phyloP scores from a whole-genome alignment of 495 filamentous ascomycete species.

The Xylaria curta region DNA sequence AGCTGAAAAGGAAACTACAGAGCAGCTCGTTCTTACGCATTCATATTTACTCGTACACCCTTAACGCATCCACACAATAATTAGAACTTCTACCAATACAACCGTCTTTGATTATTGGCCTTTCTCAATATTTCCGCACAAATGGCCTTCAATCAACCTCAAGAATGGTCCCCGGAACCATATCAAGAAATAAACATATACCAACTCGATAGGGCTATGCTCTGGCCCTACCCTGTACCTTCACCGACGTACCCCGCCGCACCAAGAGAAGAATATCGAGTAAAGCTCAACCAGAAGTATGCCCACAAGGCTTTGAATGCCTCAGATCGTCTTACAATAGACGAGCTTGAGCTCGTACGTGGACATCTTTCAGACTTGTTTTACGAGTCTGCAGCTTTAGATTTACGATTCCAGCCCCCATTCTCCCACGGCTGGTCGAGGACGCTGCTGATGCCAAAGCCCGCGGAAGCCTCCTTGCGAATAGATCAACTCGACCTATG shows the following conservation, averaged over 20 bases:
- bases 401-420: constrained; percentile 22
- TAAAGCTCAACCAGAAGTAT: constrained; percentile 33
- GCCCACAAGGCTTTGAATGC: constrained; percentile 25
- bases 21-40: constrained; percentile 18
- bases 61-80: constrained; percentile 18
- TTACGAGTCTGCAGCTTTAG: constrained; percentile 23
- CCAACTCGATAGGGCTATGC: constrained; percentile 5
- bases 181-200: constrained; percentile 26
- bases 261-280: constrained; percentile 19
- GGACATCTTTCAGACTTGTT: constrained; percentile 33
- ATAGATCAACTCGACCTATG: constrained; percentile 26
- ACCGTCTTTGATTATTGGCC: too few species aligned
- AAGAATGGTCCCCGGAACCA: constrained; percentile 25
- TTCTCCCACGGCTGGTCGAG: constrained; percentile 31
- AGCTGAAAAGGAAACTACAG: constrained; percentile 19
- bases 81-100: background rate
- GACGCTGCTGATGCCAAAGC: constrained; percentile 28
- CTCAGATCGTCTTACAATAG: constrained; percentile 28
- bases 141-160: constrained; percentile 23
- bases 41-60: constrained; percentile 19
- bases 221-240: constrained; percentile 27
- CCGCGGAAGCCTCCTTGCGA: constrained; percentile 26
- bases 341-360: constrained; percentile 32
- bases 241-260: constrained; percentile 24
- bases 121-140: too few species aligned